Conservation (phyloP, 2,329 filamentous ascomycete species). For the Capronia americana region DNA sequence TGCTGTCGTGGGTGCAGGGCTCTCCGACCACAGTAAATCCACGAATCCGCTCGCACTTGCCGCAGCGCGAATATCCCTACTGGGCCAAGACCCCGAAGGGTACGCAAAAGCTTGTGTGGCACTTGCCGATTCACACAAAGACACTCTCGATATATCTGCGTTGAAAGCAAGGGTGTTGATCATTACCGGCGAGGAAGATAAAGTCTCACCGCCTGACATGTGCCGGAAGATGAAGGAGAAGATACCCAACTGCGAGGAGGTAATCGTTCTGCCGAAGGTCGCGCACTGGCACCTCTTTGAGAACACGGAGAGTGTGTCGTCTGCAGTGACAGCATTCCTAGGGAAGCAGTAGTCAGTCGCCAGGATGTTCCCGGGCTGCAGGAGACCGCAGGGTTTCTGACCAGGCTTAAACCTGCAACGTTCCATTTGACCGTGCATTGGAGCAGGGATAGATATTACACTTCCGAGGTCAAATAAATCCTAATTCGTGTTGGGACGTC, state of each 20-base stretch:
- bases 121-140: slow-evolving; percentile 50
- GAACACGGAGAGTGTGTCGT: slow-evolving; percentile 48
- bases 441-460: neutral
- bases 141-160: slow-evolving; percentile 44
- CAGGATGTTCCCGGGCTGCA: slow-evolving; percentile 1
- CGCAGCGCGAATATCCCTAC: slow-evolving; percentile 53
- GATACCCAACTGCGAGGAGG: slow-evolving; percentile 42
- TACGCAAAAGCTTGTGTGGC: slow-evolving; percentile 63
- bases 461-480: neutral
- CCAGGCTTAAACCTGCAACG: neutral
- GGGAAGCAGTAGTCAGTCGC: slow-evolving; percentile 5
- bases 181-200: slow-evolving; percentile 56
- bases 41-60: slow-evolving; percentile 51
- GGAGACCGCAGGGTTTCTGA: neutral
- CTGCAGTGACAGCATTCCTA: slow-evolving; percentile 40
- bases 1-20: slow-evolving; percentile 46
- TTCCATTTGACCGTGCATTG: neutral
- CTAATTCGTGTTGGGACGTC: neutral
- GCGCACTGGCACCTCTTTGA: slow-evolving; percentile 62
- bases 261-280: slow-evolving; percentile 49
- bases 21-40: slow-evolving; percentile 47
- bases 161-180: slow-evolving; percentile 49
- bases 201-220: slow-evolving; percentile 48
- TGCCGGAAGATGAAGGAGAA: slow-evolving; percentile 42
- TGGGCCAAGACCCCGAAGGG: slow-evolving; percentile 59